Conservation (phyloP, 208 protist genomes). For the Tritrichomonas foetus region DNA sequence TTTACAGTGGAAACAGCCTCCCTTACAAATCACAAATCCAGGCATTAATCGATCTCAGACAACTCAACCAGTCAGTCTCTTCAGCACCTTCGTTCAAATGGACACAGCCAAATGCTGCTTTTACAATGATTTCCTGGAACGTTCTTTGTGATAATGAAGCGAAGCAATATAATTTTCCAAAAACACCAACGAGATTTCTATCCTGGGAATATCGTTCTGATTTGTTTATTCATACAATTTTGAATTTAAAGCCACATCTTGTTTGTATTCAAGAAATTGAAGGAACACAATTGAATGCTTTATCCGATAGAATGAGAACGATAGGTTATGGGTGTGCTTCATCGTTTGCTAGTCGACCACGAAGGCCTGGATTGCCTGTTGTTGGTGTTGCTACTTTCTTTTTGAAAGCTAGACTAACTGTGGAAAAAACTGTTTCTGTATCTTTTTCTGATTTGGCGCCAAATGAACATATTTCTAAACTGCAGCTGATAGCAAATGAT, state of each 20-base stretch:
- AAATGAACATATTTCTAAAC: constrained; percentile 13
- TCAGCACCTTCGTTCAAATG: not conserved
- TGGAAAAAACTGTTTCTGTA: constrained; percentile 12
- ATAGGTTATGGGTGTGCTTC: not conserved
- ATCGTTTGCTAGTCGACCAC: not conserved
- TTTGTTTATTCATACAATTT: not conserved
- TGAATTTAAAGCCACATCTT: not conserved
- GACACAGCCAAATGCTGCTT: not conserved
- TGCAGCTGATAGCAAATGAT: not conserved
- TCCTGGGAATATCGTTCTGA: not conserved
- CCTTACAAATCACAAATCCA: constrained; percentile 1
- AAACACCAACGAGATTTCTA: not conserved
- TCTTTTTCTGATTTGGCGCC: not conserved
- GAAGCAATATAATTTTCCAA: not conserved
- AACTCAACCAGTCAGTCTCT: not conserved
- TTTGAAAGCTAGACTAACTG: not conserved
- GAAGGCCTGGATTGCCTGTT: not conserved
- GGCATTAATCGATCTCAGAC: not conserved
- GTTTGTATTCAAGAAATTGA: constrained; percentile 37
- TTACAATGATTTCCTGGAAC: constrained; percentile 14
- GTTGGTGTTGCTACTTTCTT: not conserved
- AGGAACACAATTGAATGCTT: not conserved
- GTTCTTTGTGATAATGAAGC: not conserved
- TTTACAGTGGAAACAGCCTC: not conserved
- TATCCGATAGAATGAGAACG: not conserved